Base-by-base conservation (phyloP, 768 basidiomycete species). In the Mycena metata region DNA sequence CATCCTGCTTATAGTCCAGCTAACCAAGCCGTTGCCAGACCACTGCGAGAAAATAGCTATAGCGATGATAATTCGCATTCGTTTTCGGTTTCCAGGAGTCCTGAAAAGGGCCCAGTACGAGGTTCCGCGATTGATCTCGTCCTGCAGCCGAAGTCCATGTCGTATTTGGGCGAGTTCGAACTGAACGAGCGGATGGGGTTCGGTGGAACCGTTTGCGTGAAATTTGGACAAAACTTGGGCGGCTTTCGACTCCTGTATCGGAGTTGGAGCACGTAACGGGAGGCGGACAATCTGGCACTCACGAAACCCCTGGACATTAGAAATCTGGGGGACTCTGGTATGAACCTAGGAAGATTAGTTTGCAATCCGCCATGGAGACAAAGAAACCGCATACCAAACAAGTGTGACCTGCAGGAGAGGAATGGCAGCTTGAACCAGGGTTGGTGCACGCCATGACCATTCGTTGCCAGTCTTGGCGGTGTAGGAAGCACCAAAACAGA, bases 31-130 rank as follows among this genome's bases (percentile, higher is more conserved):
- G 60, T 91, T 91, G 1, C 90, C 90, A 57, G 89, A 89, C 92
- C 91, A 93, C 68, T 94, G 93, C 0, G 90, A 90, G 77, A 91
- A 93, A 24, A 91, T 73, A 7, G 88, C 90, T 50, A 93, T 85
- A 1, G 84, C 88, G 66, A 93, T 79, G 67, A 94, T 87, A 57
- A 93, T 84, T 52, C 83, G 79, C 88, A 93, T 88, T 5, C 93
- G 84, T 72, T 85, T 88, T 36, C 88, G 81, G 76, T 94, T 94
- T 3, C 91, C 92, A 6, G 85, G 83, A 0, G 89, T 93, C 12
- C 81, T 69, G 74, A 91, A 87, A 5, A 92, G 80, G 5, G 85
- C 82, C 55, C 77, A 74, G 73, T 84, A 92, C 0, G 86, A 85
- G 8, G 85, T 85, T 21, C 78, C 81, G 50, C 78, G 75, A 56